phyloP scores from a whole-genome alignment of 768 basidiomycete species.

The Psilocybe azurescens region DNA sequence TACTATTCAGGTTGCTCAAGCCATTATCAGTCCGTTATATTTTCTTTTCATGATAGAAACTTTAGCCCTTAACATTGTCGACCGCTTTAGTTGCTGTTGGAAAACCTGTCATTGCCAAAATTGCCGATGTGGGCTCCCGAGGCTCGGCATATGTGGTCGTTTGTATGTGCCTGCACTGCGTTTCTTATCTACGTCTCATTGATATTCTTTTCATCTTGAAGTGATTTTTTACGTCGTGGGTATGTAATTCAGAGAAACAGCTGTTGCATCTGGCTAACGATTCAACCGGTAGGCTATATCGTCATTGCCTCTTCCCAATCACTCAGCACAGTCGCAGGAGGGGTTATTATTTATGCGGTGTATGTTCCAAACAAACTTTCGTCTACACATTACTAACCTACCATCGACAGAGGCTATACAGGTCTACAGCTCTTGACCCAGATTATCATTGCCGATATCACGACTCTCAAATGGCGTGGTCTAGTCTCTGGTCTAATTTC shows the following conservation, averaged over 20 bases:
- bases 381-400: slow-evolving; percentile 13
- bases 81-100: slow-evolving; percentile 40
- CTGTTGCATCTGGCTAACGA: background rate
- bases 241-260: slow-evolving; percentile 23
- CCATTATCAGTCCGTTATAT: slow-evolving; percentile 52
- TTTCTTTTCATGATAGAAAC: background rate
- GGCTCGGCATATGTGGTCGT: slow-evolving; percentile 65
- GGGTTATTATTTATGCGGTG: slow-evolving; percentile 64
- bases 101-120: slow-evolving; percentile 77
- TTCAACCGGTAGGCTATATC: slow-evolving; percentile 44
- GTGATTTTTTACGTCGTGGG: slow-evolving; percentile 66
- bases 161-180: slow-evolving; percentile 40
- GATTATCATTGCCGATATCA: slow-evolving; percentile 67
- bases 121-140: slow-evolving; percentile 74
- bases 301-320: slow-evolving; percentile 56
- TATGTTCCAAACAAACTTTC: slow-evolving; percentile 29
- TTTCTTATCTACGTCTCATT: background rate
- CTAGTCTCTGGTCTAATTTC: slow-evolving; percentile 44
- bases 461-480: slow-evolving; percentile 61
- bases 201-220: slow-evolving; percentile 14
- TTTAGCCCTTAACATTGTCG: background rate
- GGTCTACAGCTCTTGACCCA: slow-evolving; percentile 69
- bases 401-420: slow-evolving; percentile 60
- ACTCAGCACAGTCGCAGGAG: slow-evolving; percentile 51
- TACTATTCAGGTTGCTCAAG: slow-evolving; percentile 58